Evolutionary conservation across 306 rosid species (phyloP).

Genomic region (apple (Malus domestica)): ASM211411v1 NC_041789.1:14786501-14787000

Average conservation of each 20-base stretch:
- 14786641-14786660: conserved; percentile 43
- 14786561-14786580: neutral
- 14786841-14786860: conserved; percentile 21
- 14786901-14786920: neutral
- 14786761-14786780: conserved; percentile 54
- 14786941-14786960: neutral
- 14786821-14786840: conserved; percentile 66
- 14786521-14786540: conserved; percentile 1
- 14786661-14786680: conserved; percentile 44
- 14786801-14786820: conserved; percentile 35
- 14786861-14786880: neutral
- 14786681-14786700: conserved; percentile 47
- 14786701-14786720: conserved; percentile 51
- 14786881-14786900: neutral
- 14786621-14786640: conserved; percentile 27
- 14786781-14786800: conserved; percentile 29
- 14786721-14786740: conserved; percentile 66
- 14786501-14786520: conserved; percentile 56
- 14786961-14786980: neutral
- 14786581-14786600: neutral
- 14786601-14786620: neutral
- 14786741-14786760: conserved; percentile 65
- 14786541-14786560: neutral
- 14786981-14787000: neutral
- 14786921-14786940: neutral